These are phyloP conservation scores for Gnomoniopsis sp. DNA, from an alignment of 2,329 filamentous ascomycete species.

Conservation along the genomic window DNA sequence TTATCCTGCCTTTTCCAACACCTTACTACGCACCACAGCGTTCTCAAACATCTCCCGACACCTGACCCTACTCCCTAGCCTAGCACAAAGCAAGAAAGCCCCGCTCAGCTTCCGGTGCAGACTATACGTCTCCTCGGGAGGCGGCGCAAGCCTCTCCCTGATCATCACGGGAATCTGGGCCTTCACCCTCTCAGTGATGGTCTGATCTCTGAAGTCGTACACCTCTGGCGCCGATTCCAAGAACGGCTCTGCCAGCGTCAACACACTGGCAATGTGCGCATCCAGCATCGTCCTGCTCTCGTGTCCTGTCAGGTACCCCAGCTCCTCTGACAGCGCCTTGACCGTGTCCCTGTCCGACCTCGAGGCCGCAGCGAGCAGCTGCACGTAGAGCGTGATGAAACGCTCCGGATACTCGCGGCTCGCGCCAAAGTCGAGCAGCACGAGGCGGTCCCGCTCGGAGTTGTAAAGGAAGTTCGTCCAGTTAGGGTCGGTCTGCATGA, in stretches of 20 bases:
- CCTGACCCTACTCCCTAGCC: constrained; percentile 75
- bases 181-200: constrained; percentile 91
- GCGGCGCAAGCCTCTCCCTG: constrained; percentile 79
- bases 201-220: constrained; percentile 93
- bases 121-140: constrained; percentile 96
- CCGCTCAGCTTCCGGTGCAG: constrained; percentile 93
- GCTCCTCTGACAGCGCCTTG: constrained; percentile 64
- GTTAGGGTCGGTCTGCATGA: constrained; percentile 99
- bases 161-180: constrained; percentile 91
- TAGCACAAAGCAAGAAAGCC: constrained; percentile 87
- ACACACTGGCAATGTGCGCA: constrained; percentile 82
- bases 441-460: constrained; percentile 64
- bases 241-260: constrained; percentile 93
- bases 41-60: constrained; percentile 77
- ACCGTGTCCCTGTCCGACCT: constrained; percentile 63
- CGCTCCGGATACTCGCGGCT: constrained; percentile 77
- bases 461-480: constrained; percentile 99
- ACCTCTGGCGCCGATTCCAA: constrained; percentile 69
- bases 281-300: constrained; percentile 85
- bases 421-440: constrained; percentile 93
- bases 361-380: constrained; percentile 76
- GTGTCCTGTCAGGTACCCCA: constrained; percentile 90
- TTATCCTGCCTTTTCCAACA: constrained; percentile 6
- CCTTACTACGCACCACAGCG: constrained; percentile 39
- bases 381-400: constrained; percentile 79